A percentile compares a stretch with the other conserved stretches of the same genome.
These are phyloP conservation scores for Lantana camara DNA, from an alignment of 257 asterid genomes.

Conservation along the genomic window DNA sequence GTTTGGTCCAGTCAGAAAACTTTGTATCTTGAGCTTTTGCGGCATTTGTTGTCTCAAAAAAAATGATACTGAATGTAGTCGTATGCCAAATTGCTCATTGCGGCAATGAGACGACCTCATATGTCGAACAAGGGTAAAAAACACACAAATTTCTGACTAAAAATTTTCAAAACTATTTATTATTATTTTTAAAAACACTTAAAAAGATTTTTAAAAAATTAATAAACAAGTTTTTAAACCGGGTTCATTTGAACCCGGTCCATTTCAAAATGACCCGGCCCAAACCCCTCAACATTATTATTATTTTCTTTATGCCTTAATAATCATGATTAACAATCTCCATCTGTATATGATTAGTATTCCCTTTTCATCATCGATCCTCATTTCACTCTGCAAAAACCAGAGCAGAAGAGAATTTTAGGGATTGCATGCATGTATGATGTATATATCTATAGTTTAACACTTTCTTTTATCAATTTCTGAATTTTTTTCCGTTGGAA, in stretches of 20 bases:
- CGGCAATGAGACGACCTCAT: too few species aligned
- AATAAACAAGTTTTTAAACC: too few species aligned
- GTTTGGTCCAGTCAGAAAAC: too few species aligned
- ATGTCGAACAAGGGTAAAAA: too few species aligned
- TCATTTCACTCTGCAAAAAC: conserved; percentile 37
- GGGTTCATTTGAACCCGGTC: not conserved
- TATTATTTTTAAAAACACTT: too few species aligned
- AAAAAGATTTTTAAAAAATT: too few species aligned
- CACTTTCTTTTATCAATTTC: conserved; percentile 27
- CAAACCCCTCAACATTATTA: not conserved
- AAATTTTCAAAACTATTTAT: too few species aligned
- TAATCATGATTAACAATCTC: conserved; percentile 19
- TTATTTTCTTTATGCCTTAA: conserved; percentile 15
- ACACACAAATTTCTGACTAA: too few species aligned
- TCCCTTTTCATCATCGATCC: conserved; percentile 46
- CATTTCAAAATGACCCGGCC: conserved; percentile 4
- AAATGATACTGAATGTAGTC: too few species aligned
- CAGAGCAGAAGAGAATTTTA: conserved; percentile 23
- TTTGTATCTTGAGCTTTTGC: too few species aligned
- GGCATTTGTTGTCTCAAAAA: too few species aligned
- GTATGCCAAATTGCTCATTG: too few species aligned
- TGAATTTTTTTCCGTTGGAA: conserved; percentile 16
- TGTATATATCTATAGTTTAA: conserved; percentile 32
- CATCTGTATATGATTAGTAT: conserved; percentile 13
- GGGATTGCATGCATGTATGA: conserved; percentile 29